phyloP scores from a whole-genome alignment of 2,329 filamentous ascomycete genomes.

The Epichloe sp. region DNA sequence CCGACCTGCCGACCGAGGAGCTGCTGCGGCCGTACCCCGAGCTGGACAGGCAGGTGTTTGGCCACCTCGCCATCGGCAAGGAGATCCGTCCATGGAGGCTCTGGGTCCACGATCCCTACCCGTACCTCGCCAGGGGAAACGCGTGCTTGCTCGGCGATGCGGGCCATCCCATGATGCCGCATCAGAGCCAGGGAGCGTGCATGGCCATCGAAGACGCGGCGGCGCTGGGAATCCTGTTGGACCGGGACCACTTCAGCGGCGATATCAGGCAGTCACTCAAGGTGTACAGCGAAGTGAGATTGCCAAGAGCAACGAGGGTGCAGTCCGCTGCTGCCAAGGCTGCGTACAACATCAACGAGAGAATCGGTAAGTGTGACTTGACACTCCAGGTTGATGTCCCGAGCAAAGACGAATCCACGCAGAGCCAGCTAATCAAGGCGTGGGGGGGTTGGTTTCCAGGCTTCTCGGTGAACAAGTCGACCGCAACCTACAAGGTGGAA shows the following conservation, averaged over 20 bases:
- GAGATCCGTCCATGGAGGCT: slow-evolving; percentile 54
- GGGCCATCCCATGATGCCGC: slow-evolving; percentile 53
- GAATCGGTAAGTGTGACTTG: slow-evolving; percentile 32
- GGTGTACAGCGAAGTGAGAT: slow-evolving; percentile 38
- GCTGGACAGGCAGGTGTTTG: slow-evolving; percentile 43
- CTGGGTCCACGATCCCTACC: slow-evolving; percentile 48
- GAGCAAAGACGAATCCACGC: no score
- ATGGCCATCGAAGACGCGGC: slow-evolving; percentile 54
- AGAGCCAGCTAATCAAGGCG: background rate
- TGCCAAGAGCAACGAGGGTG: slow-evolving; percentile 41
- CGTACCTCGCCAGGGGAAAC: slow-evolving; percentile 36
- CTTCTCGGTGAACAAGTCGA: slow-evolving; percentile 47
- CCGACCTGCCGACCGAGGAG: slow-evolving; percentile 40
- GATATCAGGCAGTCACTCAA: slow-evolving; percentile 33
- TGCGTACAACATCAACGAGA: slow-evolving; percentile 47
- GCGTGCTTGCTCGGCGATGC: slow-evolving; percentile 53
- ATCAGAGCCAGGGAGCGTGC: slow-evolving; percentile 54
- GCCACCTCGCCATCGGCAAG: slow-evolving; percentile 44
- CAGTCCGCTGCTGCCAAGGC: slow-evolving; percentile 45
- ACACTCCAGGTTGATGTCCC: background rate
- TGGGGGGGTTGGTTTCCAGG: slow-evolving; percentile 20
- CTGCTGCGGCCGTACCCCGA: slow-evolving; percentile 46
- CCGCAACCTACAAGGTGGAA: slow-evolving; percentile 45
- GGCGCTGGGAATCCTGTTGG: slow-evolving; percentile 50
- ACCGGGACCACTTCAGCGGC: slow-evolving; percentile 29